These are phyloP conservation scores for Escallonia herrerae DNA, from an alignment of 129 eudicot genomes.

Conservation along the genomic window DNA sequence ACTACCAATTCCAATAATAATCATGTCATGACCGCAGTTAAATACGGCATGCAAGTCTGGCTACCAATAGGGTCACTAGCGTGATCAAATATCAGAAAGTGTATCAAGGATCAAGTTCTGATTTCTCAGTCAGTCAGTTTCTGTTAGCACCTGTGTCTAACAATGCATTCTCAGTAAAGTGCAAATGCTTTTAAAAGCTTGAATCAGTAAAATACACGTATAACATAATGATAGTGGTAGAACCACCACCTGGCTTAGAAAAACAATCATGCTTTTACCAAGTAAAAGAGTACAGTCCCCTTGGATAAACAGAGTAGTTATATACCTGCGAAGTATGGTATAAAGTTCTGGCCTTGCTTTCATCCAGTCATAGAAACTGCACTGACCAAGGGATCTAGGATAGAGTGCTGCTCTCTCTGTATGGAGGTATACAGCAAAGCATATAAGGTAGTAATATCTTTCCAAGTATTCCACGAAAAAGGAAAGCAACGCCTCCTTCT, in stretches of 20 bases:
- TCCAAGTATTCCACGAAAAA: slow-evolving; percentile 97
- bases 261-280: background rate
- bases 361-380: slow-evolving; percentile 90
- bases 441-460: slow-evolving; percentile 93
- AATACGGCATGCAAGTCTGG: too few relatives aligned
- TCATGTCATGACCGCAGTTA: too few relatives aligned
- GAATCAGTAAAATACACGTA: background rate
- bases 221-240: background rate
- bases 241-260: background rate
- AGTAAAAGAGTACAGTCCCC: background rate
- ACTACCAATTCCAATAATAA: too few relatives aligned
- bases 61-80: too few relatives aligned
- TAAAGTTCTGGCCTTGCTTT: slow-evolving; percentile 94
- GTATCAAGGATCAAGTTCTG: background rate
- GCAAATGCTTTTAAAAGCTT: background rate
- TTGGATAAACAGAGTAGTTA: background rate
- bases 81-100: background rate
- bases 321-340: slow-evolving; percentile 86
- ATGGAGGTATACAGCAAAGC: slow-evolving; percentile 94
- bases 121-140: too few relatives aligned
- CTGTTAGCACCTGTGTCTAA: background rate
- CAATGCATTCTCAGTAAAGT: background rate
- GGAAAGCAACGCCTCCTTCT: slow-evolving; percentile 88
- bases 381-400: slow-evolving; percentile 38
- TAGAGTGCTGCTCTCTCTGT: slow-evolving; percentile 59